A percentile compares a stretch with the other conserved stretches of the same genome.
Conservation (phyloP, 495 filamentous ascomycete genomes). For the Oleoguttula mirabilis region DNA sequence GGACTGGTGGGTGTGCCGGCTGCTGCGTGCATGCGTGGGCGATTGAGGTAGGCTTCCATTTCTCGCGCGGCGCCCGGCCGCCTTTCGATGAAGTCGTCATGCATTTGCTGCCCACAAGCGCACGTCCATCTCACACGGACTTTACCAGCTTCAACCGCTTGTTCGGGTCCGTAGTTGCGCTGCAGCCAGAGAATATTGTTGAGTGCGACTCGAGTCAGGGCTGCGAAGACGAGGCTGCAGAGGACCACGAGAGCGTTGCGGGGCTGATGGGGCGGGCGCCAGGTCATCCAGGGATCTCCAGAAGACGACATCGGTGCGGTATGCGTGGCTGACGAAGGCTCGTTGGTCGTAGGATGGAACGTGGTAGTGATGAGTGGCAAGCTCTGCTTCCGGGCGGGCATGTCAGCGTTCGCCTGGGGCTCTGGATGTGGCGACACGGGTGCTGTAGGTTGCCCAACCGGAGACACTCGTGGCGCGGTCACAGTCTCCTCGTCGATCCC, state of each 20-base stretch:
- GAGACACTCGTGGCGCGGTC: too few relatives aligned
- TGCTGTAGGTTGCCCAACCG: too few relatives aligned
- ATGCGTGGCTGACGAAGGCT: too few relatives aligned
- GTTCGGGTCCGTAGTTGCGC: slow-evolving; percentile 8
- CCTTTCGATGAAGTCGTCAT: slow-evolving; percentile 31
- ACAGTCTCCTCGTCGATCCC: too few relatives aligned
- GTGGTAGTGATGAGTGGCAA: too few relatives aligned
- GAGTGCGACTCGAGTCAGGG: not conserved
- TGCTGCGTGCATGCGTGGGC: slow-evolving; percentile 18
- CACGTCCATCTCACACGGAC: slow-evolving; percentile 31
- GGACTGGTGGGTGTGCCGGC: slow-evolving; percentile 21
- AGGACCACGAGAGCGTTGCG: not conserved
- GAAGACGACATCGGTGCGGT: too few relatives aligned
- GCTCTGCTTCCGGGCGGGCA: too few relatives aligned
- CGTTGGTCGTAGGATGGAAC: too few relatives aligned
- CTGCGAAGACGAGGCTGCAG: not conserved
- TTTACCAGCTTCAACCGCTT: slow-evolving; percentile 6
- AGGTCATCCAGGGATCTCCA: not conserved
- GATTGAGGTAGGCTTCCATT: slow-evolving; percentile 26
- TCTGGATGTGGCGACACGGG: too few relatives aligned
- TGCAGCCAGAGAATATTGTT: slow-evolving; percentile 4
- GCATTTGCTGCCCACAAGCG: slow-evolving; percentile 27
- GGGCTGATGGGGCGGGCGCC: not conserved
- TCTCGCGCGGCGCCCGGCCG: slow-evolving; percentile 28
- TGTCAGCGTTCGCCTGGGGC: too few relatives aligned